Conservation (phyloP, 495 filamentous ascomycete species). For the Penicillium egyptiacum region DNA sequence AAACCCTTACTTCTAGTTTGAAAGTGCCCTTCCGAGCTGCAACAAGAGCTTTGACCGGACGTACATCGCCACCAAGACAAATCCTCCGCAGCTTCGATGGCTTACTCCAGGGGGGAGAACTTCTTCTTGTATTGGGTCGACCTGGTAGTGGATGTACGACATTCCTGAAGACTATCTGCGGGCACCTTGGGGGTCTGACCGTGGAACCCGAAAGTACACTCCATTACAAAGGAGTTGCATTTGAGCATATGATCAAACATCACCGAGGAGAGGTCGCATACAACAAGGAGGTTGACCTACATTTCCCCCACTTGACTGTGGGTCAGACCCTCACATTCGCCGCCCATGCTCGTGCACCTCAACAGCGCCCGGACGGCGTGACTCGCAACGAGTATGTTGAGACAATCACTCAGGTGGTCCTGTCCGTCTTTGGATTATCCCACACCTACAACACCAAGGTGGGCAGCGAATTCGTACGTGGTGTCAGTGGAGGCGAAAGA, state of each 20-base stretch:
- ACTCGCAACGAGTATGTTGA: constrained; percentile 42
- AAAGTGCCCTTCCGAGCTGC: constrained; percentile 40
- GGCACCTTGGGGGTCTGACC: constrained; percentile 36
- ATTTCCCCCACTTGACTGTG: constrained; percentile 64
- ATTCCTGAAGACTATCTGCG: constrained; percentile 39
- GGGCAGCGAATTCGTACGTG: constrained; percentile 51
- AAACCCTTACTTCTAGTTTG: constrained; percentile 46
- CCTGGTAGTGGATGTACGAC: constrained; percentile 44
- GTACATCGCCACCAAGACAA: constrained; percentile 18
- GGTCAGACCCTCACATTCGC: constrained; percentile 65
- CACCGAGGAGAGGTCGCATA: constrained; percentile 64
- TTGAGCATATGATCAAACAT: constrained; percentile 51
- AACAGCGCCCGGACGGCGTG: constrained; percentile 40
- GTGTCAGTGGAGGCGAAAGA: constrained; percentile 81
- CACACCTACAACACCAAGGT: constrained; percentile 52
- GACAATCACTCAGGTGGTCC: constrained; percentile 54
- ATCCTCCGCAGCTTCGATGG: constrained; percentile 41
- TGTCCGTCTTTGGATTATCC: constrained; percentile 58
- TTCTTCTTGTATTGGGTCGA: constrained; percentile 43
- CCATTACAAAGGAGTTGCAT: constrained; percentile 49
- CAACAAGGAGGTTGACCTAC: constrained; percentile 60
- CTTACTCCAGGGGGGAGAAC: constrained; percentile 35
- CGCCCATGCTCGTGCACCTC: constrained; percentile 48
- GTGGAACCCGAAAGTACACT: constrained; percentile 40
- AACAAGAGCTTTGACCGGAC: constrained; percentile 31